Base-by-base conservation (phyloP, 352 stramenopile species). In the Pythium vanterpoolii region DNA sequence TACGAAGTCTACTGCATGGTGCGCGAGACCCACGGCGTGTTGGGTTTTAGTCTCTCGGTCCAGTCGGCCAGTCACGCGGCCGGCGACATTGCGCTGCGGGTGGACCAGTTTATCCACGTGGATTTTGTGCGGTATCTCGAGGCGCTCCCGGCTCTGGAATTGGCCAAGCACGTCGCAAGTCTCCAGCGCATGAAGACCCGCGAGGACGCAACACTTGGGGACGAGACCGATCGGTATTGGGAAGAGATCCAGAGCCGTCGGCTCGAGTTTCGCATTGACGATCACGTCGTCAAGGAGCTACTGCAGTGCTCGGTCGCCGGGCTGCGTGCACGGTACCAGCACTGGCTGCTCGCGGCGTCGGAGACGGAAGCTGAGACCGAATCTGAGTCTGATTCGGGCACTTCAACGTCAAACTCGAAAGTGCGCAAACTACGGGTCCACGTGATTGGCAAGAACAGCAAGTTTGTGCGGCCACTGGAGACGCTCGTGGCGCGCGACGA, bases 1-100 rank as follows among this genome's bases (percentile, higher is more conserved):
- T 96, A 96, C 59, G 77, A 87, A 30, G 83, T 96, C 13, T 80
- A 55, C 18, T 95, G 87, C 62, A 83, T 70, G 23, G 68, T 90
- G 48, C 77, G 83, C 16, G 82, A 89, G 48, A 93, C 84, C 0
- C 77, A 93, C 38, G 79, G 75, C 9, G 79, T 96, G 13, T 66
- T 94, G 9, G 84, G 85, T 0, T 83, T 86, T 38, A 84, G 79
- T 54, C 65, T 93, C 31, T 74, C 65, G 5, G 79, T 95, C 26
- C 76, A 92, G 54, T 93, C 85, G 18, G 76, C 83, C 7, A 90
- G 74, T 8, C 73, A 87, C 24, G 57, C 81, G 24, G 61, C 83
- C 16, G 68, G 73, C 13, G 71, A 82, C 40, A 85, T 95, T 44
- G 75, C 74, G 0, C 51, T 76, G n/a, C 62, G 69, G 27, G 83